These are phyloP conservation scores for Ramularia collo-cygni DNA, from an alignment of 2,329 filamentous ascomycete genomes.

Conservation along the genomic window DNA sequence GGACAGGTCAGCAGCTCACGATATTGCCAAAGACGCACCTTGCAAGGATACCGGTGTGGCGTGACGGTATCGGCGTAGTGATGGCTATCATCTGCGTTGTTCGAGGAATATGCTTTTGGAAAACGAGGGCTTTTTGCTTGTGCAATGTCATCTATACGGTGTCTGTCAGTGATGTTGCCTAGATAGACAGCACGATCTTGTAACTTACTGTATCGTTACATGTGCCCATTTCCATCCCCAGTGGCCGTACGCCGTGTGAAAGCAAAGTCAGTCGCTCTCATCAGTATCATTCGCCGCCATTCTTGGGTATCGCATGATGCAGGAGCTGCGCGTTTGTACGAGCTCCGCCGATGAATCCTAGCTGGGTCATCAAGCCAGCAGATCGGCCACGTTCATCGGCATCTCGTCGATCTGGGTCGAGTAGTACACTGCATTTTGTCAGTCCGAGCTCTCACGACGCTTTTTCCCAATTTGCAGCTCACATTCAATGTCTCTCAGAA, in stretches of 20 bases:
- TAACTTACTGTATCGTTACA: constrained; percentile 24
- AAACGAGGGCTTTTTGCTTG: no score
- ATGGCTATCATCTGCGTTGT: no score
- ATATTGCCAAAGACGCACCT: no score
- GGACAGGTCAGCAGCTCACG: no score
- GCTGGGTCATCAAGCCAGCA: constrained; percentile 24
- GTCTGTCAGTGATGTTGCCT: no score
- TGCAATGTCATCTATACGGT: no score
- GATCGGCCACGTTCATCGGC: constrained; percentile 70
- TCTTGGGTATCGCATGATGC: not conserved
- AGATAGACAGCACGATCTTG: not conserved
- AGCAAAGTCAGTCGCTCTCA: constrained; percentile 2
- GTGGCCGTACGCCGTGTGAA: constrained; percentile 23
- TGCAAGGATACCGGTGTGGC: no score
- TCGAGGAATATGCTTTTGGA: no score
- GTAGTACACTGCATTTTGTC: constrained; percentile 65
- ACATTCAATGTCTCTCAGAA: constrained; percentile 93
- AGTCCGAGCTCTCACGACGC: not conserved
- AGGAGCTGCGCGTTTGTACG: not conserved
- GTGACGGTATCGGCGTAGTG: no score
- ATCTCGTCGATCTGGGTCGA: constrained; percentile 97
- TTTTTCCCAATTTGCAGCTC: no score
- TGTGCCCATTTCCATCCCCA: constrained; percentile 30
- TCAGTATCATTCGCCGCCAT: not conserved
- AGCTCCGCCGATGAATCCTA: not conserved